Conservation (phyloP, 768 basidiomycete species). For the Lepiota brunneoincarnata region DNA sequence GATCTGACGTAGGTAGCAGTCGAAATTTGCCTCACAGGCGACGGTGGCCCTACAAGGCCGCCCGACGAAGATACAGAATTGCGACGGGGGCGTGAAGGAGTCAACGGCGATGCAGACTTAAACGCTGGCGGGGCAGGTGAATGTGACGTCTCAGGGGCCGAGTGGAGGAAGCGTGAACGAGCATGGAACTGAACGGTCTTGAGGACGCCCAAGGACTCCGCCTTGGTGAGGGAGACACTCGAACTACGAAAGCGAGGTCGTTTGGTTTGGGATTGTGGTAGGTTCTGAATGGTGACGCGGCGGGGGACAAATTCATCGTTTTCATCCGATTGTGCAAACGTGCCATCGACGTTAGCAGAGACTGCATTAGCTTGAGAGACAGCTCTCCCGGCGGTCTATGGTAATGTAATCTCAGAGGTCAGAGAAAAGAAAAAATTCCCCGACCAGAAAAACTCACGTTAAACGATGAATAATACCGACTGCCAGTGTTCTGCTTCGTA, state of each 20-base stretch:
- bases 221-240: conserved; percentile 51
- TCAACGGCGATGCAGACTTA: neutral
- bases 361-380: conserved; percentile 70
- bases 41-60: conserved; percentile 2
- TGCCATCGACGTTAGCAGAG: conserved; percentile 47
- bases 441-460: conserved; percentile 37
- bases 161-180: conserved; percentile 47
- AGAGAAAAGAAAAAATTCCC: neutral
- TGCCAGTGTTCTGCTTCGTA: conserved; percentile 68
- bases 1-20: conserved; percentile 1
- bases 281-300: conserved; percentile 16
- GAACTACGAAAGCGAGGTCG: conserved; percentile 51
- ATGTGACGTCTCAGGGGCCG: conserved; percentile 37
- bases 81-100: conserved; percentile 11
- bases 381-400: conserved; percentile 64
- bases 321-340: conserved; percentile 52
- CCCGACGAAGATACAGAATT: conserved; percentile 14
- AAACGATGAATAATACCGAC: conserved; percentile 68
- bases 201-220: conserved; percentile 53
- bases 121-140: neutral
- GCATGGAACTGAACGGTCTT: conserved; percentile 63
- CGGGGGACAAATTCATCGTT: conserved; percentile 43
- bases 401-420: conserved; percentile 5
- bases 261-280: conserved; percentile 25
- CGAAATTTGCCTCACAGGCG: conserved; percentile 9